Conservation (phyloP, 2,329 filamentous ascomycete species). For the Fonsecaea monophora region DNA sequence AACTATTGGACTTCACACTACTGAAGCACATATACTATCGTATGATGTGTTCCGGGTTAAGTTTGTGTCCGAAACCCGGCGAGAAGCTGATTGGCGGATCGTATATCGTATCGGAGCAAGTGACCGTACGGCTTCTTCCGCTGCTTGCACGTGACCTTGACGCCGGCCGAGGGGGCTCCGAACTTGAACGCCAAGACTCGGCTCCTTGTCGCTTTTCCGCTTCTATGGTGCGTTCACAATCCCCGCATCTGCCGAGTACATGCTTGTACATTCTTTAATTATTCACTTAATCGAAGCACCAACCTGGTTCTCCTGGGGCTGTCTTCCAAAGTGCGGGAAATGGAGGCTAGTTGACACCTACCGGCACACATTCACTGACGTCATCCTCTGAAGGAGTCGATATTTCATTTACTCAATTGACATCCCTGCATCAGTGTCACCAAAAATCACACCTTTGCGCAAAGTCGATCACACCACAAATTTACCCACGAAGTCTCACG, state of each 20-base stretch:
- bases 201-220: background rate
- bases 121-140: background rate
- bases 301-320: background rate
- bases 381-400: background rate
- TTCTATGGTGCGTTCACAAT: background rate
- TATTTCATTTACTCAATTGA: background rate
- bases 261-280: background rate
- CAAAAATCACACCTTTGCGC: background rate
- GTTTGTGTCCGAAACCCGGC: background rate
- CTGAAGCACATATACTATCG: background rate
- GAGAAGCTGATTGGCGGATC: background rate
- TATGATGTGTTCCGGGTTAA: background rate
- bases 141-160: background rate
- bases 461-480: background rate
- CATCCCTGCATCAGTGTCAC: background rate
- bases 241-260: background rate
- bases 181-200: background rate
- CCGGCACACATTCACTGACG: background rate
- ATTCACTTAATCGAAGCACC: constrained; percentile 2
- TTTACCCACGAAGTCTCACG: background rate
- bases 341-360: background rate
- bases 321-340: background rate
- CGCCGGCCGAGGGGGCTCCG: background rate
- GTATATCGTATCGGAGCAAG: background rate
- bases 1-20: background rate